These are phyloP conservation scores for Monosporozyma aquatica DNA, from an alignment of 805 yeast species.

Conservation along the genomic window DNA sequence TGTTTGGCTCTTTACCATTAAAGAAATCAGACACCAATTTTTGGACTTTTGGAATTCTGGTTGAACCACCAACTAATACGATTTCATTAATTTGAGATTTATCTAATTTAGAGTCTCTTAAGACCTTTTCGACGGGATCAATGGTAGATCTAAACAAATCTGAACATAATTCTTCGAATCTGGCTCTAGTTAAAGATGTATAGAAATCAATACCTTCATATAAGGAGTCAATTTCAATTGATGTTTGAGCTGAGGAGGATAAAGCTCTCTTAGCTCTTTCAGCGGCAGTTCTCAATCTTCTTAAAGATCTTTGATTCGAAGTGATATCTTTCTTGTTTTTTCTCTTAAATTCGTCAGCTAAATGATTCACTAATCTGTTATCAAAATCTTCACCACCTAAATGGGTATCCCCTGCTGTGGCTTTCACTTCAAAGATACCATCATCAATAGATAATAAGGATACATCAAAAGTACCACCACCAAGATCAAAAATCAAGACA, in stretches of 20 bases:
- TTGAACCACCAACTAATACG: slow-evolving; percentile 95
- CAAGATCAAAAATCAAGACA: slow-evolving; percentile 86
- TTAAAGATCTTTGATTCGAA: slow-evolving; percentile 84
- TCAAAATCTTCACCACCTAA: slow-evolving; percentile 99
- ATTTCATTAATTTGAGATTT: slow-evolving; percentile 86
- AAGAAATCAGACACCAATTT: slow-evolving; percentile 92
- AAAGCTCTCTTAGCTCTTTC: slow-evolving; percentile 97
- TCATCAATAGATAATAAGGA: slow-evolving; percentile 85
- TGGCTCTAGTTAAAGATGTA: slow-evolving; percentile 93
- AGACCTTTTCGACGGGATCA: slow-evolving; percentile 92
- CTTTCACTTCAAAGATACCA: slow-evolving; percentile 94
- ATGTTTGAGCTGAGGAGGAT: slow-evolving; percentile 94
- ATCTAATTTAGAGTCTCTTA: slow-evolving; percentile 83
- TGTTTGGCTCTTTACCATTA: slow-evolving; percentile 95
- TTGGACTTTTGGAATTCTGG: slow-evolving; percentile 96
- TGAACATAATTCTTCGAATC: slow-evolving; percentile 94
- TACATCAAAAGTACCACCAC: slow-evolving; percentile 98
- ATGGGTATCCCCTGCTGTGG: slow-evolving; percentile 63
- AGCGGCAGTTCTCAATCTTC: slow-evolving; percentile 96
- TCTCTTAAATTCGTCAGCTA: slow-evolving; percentile 88
- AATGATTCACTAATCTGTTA: slow-evolving; percentile 84
- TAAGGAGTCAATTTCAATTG: slow-evolving; percentile 89
- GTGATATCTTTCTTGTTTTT: slow-evolving; percentile 90
- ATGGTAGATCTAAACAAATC: slow-evolving; percentile 88
- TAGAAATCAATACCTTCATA: slow-evolving; percentile 94